A percentile compares a stretch with the other conserved stretches of the same genome.
phyloP scores from a whole-genome alignment of 2,329 filamentous ascomycete genomes.

The Proliferodiscus dingleyae region DNA sequence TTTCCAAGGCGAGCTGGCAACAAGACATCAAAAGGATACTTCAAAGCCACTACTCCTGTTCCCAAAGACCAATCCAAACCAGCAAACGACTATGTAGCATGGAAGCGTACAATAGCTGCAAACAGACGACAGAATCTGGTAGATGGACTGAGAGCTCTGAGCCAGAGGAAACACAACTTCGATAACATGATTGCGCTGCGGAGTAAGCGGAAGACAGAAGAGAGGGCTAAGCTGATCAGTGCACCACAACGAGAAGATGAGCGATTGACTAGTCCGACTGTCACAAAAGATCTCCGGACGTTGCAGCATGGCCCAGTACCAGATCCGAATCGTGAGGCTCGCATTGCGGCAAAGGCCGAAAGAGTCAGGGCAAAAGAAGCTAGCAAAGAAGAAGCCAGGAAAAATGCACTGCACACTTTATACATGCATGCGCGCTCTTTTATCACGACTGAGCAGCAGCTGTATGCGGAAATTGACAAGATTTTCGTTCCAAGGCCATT shows the following conservation, averaged over 20 bases:
- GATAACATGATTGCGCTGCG: conserved; percentile 35
- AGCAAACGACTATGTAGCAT: conserved; percentile 39
- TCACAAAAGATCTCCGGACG: conserved; percentile 48
- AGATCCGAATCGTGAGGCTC: conserved; percentile 58
- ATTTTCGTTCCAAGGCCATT: conserved; percentile 58
- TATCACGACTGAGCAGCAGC: conserved; percentile 75
- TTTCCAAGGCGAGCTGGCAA: conserved; percentile 57
- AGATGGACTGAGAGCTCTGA: conserved; percentile 65
- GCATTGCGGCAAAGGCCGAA: conserved; percentile 42
- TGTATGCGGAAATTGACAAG: conserved; percentile 67
- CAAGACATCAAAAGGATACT: conserved; percentile 60
- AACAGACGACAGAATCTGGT: conserved; percentile 67
- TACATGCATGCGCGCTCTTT: conserved; percentile 87
- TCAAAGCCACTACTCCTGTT: conserved; percentile 52
- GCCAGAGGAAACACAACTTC: conserved; percentile 53
- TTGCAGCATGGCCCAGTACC: conserved; percentile 47
- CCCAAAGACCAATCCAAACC: conserved; percentile 35
- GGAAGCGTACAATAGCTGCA: conserved; percentile 70
- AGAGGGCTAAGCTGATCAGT: conserved; percentile 44
- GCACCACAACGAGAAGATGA: conserved; percentile 73
- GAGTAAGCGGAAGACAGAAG: conserved; percentile 44
- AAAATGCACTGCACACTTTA: conserved; percentile 73
- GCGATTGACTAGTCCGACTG: conserved; percentile 64
- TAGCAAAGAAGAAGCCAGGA: conserved; percentile 53
- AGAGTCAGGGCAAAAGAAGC: conserved; percentile 40